Evolutionary conservation across 2,329 filamentous ascomycete genomes (phyloP), one percentile per base, ranked within the genome.

Genomic region (Corinectria fuckeliana): DNA sequence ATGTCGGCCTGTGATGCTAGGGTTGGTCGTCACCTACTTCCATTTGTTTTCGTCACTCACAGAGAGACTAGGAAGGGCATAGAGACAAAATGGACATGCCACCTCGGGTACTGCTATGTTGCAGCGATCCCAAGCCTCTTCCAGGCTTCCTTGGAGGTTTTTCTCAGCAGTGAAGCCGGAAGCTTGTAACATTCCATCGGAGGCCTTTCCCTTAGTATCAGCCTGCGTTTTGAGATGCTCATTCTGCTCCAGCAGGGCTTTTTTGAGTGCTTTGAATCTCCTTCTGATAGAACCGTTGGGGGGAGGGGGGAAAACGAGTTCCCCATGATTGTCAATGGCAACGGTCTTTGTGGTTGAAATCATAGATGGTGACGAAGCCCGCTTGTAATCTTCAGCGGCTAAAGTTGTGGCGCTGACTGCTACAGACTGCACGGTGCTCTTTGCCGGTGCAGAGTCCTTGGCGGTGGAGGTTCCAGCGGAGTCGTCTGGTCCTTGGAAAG

Each of bases 251-350:
- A 30, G 26, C 41, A 14, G 11, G 7, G 14, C 14, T 11, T 28
- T 45, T 25, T n/a, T 9, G 3, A 45, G 13, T 48, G 8, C 9
- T 18, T 32, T 23, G 20, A 20, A 36, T 36, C 20, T 50, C 9
- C 16, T 28, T n/a, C 20, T 36, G 18, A 36, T 14, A 13, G 5
- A 8, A 21, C n/a, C 47, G 9, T 20, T 23, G 20, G 59, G 59
- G n/a, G 50, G 14, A 10, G 56, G 59, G n/a, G 59, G 59, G 9
- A 59, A 62, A 3, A 14, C 4, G 7, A 62, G 56, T 8, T 52
- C 39, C 5, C 56, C 34, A 11, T 52, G 55, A 13, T 20, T 59
- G 2, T 25, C 45, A 6, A 59, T 4, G 0, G 59, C 56, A 30
- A 59, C 25, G 0, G 56, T 56, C 34, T 49, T 59, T 1, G 56